phyloP scores from a whole-genome alignment of 345 rosid genomes.

The Populus ilicifolia region DNA sequence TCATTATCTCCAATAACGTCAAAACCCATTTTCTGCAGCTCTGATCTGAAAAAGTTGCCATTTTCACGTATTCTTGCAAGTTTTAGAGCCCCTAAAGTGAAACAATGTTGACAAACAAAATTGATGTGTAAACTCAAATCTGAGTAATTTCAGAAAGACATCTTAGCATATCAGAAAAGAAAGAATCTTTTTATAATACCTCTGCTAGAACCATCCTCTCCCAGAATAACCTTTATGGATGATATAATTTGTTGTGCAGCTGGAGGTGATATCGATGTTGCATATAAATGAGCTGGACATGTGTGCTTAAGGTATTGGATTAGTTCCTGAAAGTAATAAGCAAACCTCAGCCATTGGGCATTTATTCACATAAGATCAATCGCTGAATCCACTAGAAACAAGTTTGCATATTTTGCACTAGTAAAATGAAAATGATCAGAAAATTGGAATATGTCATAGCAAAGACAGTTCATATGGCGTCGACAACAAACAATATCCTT shows the following conservation, averaged over 20 bases:
- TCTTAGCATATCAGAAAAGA: background rate
- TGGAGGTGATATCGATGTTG: slow-evolving; percentile 92
- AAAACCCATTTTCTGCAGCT: slow-evolving; percentile 87
- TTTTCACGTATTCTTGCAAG: slow-evolving; percentile 86
- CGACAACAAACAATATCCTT: background rate
- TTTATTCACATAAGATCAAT: too few species aligned
- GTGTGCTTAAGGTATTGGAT: slow-evolving; percentile 63
- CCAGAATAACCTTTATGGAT: slow-evolving; percentile 78
- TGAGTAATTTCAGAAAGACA: background rate
- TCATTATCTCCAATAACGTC: slow-evolving; percentile 97
- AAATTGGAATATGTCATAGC: background rate
- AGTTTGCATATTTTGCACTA: background rate
- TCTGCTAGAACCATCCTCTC: slow-evolving; percentile 94
- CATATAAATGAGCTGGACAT: slow-evolving; percentile 91
- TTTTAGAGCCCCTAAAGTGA: slow-evolving; percentile 71
- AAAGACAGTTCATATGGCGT: background rate
- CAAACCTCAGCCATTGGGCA: background rate
- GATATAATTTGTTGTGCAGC: slow-evolving; percentile 88
- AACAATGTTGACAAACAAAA: background rate
- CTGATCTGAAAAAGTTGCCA: slow-evolving; percentile 92
- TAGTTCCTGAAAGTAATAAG: slow-evolving; percentile 52
- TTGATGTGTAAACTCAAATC: background rate
- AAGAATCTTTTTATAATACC: slow-evolving; percentile 32
- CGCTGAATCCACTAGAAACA: background rate
- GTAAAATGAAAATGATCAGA: background rate